Evolutionary conservation across 1,284 basidiomycete genomes (phyloP).

Genomic region (Laetiporus sulphureus): DNA sequence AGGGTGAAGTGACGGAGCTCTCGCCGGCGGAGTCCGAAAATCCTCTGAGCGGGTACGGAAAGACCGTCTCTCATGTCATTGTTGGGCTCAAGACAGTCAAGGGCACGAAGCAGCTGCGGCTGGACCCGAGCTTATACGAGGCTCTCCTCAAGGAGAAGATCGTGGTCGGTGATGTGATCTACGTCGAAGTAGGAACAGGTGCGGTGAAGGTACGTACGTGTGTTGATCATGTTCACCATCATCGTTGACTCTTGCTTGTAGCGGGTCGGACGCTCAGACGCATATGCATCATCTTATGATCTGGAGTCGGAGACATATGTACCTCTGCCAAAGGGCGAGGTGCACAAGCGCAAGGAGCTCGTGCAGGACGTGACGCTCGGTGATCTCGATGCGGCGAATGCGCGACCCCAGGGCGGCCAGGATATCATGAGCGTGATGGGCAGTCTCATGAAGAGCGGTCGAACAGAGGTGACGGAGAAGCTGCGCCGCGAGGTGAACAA

Average conservation of each 20-base stretch:
- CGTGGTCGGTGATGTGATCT: conserved; percentile 94
- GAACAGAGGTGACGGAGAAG: conserved; percentile 98
- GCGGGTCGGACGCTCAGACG: conserved; percentile 95
- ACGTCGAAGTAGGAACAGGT: conserved; percentile 91
- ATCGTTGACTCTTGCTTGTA: conserved; percentile 22
- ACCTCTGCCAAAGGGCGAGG: conserved; percentile 95
- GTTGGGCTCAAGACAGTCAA: conserved; percentile 96
- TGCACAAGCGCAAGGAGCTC: conserved; percentile 95
- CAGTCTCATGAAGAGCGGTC: conserved; percentile 87
- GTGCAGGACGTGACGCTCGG: conserved; percentile 97
- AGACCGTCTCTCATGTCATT: conserved; percentile 96
- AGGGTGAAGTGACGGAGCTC: conserved; percentile 96
- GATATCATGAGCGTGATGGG: conserved; percentile 99
- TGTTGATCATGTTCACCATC: conserved; percentile 1
- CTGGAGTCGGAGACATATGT: conserved; percentile 98
- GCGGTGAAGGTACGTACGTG: conserved; percentile 77
- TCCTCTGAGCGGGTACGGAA: conserved; percentile 94
- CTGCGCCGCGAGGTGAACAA: conserved; percentile 94
- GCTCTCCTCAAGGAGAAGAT: conserved; percentile 97
- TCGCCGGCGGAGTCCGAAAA: conserved; percentile 96
- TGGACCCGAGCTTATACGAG: conserved; percentile 96
- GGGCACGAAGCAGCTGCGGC: conserved; percentile 94
- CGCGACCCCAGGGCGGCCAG: conserved; percentile 90
- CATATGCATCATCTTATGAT: conserved; percentile 96
- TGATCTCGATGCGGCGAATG: conserved; percentile 96